These are phyloP conservation scores for Phoenix dactylifera DNA, from an alignment of 176 grass and related monocot species.

Conservation along the genomic window DNA sequence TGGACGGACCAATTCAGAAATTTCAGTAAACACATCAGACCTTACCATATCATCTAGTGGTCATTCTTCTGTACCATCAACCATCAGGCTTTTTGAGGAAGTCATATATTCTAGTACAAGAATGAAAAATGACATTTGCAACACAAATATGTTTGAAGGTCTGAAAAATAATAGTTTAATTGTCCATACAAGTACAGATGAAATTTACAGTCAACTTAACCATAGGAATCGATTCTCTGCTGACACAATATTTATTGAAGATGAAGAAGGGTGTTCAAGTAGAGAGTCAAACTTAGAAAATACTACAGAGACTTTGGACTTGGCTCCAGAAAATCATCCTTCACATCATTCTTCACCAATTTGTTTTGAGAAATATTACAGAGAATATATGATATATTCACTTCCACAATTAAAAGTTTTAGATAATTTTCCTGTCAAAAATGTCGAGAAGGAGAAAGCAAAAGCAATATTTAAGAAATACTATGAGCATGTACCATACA, in stretches of 20 bases:
- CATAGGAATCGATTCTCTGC: neutral
- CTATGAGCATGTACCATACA: conserved; percentile 11
- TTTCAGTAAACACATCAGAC: neutral
- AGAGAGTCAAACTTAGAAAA: neutral
- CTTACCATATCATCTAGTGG: neutral
- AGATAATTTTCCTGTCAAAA: conserved; percentile 15
- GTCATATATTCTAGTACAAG: conserved; percentile 1
- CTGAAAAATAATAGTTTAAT: neutral
- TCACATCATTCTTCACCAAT: conserved; percentile 17
- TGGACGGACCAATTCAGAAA: conserved; percentile 3
- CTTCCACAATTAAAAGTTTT: conserved; percentile 16
- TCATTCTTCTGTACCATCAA: conserved; percentile 4
- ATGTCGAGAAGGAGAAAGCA: conserved; percentile 12
- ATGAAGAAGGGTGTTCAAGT: conserved; percentile 6
- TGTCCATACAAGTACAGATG: neutral
- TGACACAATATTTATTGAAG: neutral
- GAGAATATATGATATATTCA: conserved; percentile 17
- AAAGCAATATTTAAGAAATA: conserved; percentile 8
- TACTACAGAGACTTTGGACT: neutral
- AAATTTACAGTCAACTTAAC: neutral
- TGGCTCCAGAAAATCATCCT: conserved; percentile 6
- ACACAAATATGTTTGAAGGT: too few relatives aligned
- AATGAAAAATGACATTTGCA: neutral
- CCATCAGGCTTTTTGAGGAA: neutral
- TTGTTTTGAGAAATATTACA: conserved; percentile 22